Conservation (phyloP, 2,329 filamentous ascomycete species). For the Coniochaeta prunicola region DNA sequence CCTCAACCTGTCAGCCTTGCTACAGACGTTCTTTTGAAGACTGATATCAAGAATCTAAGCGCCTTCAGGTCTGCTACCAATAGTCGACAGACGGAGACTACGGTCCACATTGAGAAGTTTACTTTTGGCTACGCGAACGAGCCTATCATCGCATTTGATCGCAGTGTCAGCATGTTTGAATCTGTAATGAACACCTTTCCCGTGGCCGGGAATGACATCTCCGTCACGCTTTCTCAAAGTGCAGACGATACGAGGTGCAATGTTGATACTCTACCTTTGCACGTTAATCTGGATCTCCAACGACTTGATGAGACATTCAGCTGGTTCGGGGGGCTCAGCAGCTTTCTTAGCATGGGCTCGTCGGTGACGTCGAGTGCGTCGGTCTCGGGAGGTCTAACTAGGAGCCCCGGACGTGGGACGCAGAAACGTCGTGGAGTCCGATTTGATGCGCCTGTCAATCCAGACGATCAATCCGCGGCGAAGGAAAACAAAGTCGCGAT, state of each 20-base stretch:
- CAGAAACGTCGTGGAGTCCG: conserved; percentile 48
- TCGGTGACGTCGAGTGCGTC: conserved; percentile 74
- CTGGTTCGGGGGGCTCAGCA: conserved; percentile 87
- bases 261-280: conserved; percentile 69
- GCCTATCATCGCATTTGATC: conserved; percentile 57
- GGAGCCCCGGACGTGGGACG: conserved; percentile 23
- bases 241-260: conserved; percentile 45
- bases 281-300: conserved; percentile 69
- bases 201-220: conserved; percentile 49
- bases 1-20: conserved; percentile 30
- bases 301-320: conserved; percentile 78
- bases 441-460: conserved; percentile 46
- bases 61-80: conserved; percentile 20
- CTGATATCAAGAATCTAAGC: conserved; percentile 37
- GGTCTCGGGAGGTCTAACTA: conserved; percentile 17
- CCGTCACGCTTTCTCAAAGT: conserved; percentile 42
- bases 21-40: conserved; percentile 45
- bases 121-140: conserved; percentile 55
- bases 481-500: conserved; percentile 64
- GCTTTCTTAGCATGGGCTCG: conserved; percentile 79
- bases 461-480: conserved; percentile 36
- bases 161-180: conserved; percentile 46
- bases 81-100: conserved; percentile 21
- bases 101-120: conserved; percentile 47
- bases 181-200: conserved; percentile 54